Evolutionary conservation across 441 rosid genomes (phyloP), one percentile per base, ranked within the genome.

Genomic region (Mallotus repandus): DNA sequence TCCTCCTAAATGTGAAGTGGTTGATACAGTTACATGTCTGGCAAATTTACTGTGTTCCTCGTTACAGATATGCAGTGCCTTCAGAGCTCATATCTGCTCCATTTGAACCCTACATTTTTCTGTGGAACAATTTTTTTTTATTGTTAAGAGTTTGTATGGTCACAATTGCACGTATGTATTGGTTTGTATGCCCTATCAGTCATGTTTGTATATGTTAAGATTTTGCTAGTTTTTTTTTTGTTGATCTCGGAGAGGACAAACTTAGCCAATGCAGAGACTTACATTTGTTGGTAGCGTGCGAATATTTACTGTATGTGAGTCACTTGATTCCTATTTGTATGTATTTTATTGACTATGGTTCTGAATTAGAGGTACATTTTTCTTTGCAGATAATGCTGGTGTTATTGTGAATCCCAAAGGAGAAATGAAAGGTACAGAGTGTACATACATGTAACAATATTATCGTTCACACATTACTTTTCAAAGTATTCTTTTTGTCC

Each of bases 1-100:
- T 88, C 87, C 76, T 71, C 85, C 80, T 65, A 66, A 74, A 62
- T 54, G 16, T 65, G 63, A 13, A 12, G 78, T 76, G 87, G 92
- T 78, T 76, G 89, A 86, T 89, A 82, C 89, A 78, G 96, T 89
- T 93, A 87, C 92, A 50, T 45, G 89, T 85, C 92, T 88, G 98
- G 94, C 2, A 93, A 72, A 93, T 14, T 25, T 46, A 86, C 5
- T 22, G 87, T 72, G 90, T 87, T 86, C 86, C 61, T 91, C 89
- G 89, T 91, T 91, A 80, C 92, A 81, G 95, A 82, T 84, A 75
- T 84, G 72, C 15, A 35, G 56, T 11, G 74, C 80, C 71, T 74
- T 71, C 16, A 14, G 79, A 71, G 84, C 85, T 83, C 76, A 81
- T 84, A 68, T 89, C 85, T 92, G 98, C 89, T 93, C 93, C 98